Conservation (phyloP, 768 basidiomycete species). For the Mycena polygramma region DNA sequence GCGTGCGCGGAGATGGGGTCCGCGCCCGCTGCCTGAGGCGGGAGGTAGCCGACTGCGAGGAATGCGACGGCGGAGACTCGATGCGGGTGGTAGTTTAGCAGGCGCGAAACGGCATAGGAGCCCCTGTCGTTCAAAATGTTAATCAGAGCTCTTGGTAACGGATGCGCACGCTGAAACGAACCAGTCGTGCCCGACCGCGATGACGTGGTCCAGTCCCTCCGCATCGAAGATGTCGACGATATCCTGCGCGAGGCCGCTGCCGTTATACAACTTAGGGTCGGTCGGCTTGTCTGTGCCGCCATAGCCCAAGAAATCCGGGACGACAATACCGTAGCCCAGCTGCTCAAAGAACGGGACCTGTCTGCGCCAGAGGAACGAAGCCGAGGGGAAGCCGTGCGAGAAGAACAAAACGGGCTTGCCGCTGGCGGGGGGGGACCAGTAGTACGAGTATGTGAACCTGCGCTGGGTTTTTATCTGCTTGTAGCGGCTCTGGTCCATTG, state of each 20-base stretch:
- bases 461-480: too few species aligned
- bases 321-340: slow-evolving; percentile 59
- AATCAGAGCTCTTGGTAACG: background rate
- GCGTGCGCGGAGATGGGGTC: slow-evolving; percentile 34
- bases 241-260: slow-evolving; percentile 52
- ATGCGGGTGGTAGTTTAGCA: slow-evolving; percentile 53
- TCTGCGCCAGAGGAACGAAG: slow-evolving; percentile 54
- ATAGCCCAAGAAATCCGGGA: slow-evolving; percentile 66
- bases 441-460: too few species aligned
- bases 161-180: too few species aligned
- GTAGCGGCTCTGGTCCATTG: too few species aligned
- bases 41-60: slow-evolving; percentile 51
- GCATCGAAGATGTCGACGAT: slow-evolving; percentile 56
- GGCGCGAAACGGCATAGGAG: slow-evolving; percentile 44
- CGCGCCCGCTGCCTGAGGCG: slow-evolving; percentile 14
- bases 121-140: slow-evolving; percentile 49
- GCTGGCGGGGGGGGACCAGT: too few species aligned
- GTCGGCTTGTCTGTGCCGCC: slow-evolving; percentile 62
- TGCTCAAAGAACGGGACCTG: slow-evolving; percentile 52
- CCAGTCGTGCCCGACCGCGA: slow-evolving; percentile 60
- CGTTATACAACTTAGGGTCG: slow-evolving; percentile 50
- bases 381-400: slow-evolving; percentile 20
- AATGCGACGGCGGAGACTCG: slow-evolving; percentile 58
- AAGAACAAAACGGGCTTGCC: too few species aligned
- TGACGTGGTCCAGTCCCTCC: slow-evolving; percentile 47